Evolutionary conservation across 106 monocot genomes (phyloP), one percentile per base, ranked within the genome.

Genomic region (Platanthera zijinensis): DNA sequence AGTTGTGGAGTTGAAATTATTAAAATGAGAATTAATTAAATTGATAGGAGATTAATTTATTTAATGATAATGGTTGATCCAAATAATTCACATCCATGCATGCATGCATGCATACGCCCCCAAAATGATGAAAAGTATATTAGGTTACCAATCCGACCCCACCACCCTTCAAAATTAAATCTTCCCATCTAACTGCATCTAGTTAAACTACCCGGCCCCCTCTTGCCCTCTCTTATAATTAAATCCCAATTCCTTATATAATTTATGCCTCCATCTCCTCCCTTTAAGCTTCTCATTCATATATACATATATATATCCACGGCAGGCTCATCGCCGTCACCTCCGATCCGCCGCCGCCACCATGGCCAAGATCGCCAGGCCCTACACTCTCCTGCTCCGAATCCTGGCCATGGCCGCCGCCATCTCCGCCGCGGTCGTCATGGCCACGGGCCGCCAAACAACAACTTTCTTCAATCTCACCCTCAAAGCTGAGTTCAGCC

Each of bases 401-500:
- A 51, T 88, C 30, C 61, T 85, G 1, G 84, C 88, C 17, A 64
- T 80, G 17, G 86, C 68, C 10, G 88, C 91, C 48, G 74, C 86
- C 2, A 57, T 78, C 69, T 67, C 71, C 10, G 88, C 91, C 1
- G 71, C 86, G 47, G 48, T 88, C 22, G 84, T 88, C 75, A 91
- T 91, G 88, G 88, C 78, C 9, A 88, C 84, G 0, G 88, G 86
- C 85, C 88, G 82, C 13, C 74, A 91, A 73, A 75, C 84, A 13
- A 74, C 74, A 67, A 73, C 59, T 47, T 59, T 84, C 77, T 88
- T 84, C 69, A 82, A 78, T 32, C 1, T 91, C 10, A 80, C 79
- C 63, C 3, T 88, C 75, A 77, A 86, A 3, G 91, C 91, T 74
- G 86, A 86, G 80, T 91, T 86, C 79, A 77, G 80, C 46, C 59